Conservation (phyloP, 2,329 filamentous ascomycete species). For the Parascedosporium putredinis region DNA sequence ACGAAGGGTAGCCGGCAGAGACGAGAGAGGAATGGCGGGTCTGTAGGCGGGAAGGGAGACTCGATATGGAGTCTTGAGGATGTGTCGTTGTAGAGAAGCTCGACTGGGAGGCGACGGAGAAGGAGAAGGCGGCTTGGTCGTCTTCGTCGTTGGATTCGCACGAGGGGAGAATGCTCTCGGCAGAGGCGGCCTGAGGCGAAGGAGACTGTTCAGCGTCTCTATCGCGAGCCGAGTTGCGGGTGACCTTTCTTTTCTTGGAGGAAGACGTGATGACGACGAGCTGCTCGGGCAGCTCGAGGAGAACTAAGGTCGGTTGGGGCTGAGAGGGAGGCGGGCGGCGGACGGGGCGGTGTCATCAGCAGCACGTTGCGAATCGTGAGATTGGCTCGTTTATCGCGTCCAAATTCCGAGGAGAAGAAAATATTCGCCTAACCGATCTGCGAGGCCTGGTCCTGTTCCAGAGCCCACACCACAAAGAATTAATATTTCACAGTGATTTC, state of each 20-base stretch:
- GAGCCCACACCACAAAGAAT: neutral
- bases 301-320: conserved; percentile 7
- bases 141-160: conserved; percentile 34
- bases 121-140: conserved; percentile 40
- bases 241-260: conserved; percentile 61
- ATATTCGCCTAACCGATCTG: neutral
- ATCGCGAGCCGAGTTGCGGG: conserved; percentile 35
- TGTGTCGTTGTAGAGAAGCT: conserved; percentile 13
- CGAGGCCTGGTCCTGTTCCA: neutral
- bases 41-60: conserved; percentile 34
- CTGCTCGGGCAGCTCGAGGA: conserved; percentile 51
- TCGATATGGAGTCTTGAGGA: conserved; percentile 27
- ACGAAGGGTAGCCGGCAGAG: conserved; percentile 40
- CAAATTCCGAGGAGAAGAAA: neutral
- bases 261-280: conserved; percentile 64
- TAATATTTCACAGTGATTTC: neutral
- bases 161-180: conserved; percentile 40
- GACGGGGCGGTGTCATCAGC: conserved; percentile 12
- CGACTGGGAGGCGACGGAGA: conserved; percentile 28
- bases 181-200: conserved; percentile 26
- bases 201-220: conserved; percentile 23
- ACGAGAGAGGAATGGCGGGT: conserved; percentile 29
- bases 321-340: conserved; percentile 9
- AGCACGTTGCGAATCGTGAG: neutral
- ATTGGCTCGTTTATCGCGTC: neutral